Evolutionary conservation across 257 asterid genomes (phyloP), one percentile per base, ranked within the genome.

Genomic region (Ilex aquifolium): DNA sequence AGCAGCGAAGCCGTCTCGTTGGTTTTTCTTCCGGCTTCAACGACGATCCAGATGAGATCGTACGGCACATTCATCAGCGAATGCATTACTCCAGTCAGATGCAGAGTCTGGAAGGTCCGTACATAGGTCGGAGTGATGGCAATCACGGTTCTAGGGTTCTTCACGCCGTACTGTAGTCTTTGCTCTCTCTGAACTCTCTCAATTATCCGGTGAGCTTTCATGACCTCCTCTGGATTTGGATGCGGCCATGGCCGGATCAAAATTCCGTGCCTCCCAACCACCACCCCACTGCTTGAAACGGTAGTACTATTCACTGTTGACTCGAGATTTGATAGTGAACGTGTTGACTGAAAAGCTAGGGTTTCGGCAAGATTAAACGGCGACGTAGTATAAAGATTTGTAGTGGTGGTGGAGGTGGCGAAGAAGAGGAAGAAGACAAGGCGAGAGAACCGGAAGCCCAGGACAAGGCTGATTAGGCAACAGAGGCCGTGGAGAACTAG

Each of bases 181-280:
- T 93, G 99, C 76, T 90, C 99, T 60, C 50, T 78, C 76, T 93
- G 97, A 27, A 93, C 97, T 72, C 89, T 79, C 83, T 90, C 90
- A 31, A 93, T 85, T 71, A 93, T 84, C 78, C 79, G 54, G 77
- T 93, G 95, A 31, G 99, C 99, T 73, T 68, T 85, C 88, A 82
- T 85, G 72, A 90, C 96, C 88, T 93, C 97, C 65, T 56, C 80
- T 61, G 95, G 87, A 81, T 90, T 89, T 70, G 99, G 99, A 78
- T 93, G 97, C 61, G 99, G 99, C 99, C 99, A 93, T 14, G 96
- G 95, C 65, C 96, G 61, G 48, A 87, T 87, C 79, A 82, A 75
- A 49, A 93, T 93, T 73, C 96, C 97, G 61, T 93, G 99, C 78
- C 99, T 71, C 54, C 99, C 99, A 3, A 90, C 99, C 72, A 93